Evolutionary conservation across 139 green algal genomes (phyloP).

Genomic region (Micromonas commoda): DNA sequence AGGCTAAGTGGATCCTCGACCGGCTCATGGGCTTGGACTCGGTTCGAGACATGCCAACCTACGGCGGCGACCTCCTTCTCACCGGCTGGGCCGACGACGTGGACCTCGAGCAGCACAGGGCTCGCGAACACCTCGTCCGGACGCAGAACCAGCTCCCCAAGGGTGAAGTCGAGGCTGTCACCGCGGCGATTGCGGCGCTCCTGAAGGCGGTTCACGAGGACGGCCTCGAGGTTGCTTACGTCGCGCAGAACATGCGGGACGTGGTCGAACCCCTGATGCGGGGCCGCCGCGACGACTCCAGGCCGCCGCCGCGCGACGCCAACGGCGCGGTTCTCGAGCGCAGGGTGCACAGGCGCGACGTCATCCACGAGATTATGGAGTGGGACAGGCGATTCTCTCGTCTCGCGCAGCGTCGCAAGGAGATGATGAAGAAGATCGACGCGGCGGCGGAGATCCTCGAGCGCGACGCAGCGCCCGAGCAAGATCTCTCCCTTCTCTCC

Average conservation of each 20-base stretch:
- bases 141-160: not conserved
- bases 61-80: not conserved
- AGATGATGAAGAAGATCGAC: not conserved
- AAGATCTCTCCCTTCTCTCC: not conserved
- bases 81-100: not conserved
- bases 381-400: slow-evolving; percentile 3
- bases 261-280: not conserved
- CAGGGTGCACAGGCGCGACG: not conserved
- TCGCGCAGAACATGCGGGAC: not conserved
- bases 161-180: not conserved
- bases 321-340: not conserved
- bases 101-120: not conserved
- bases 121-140: not conserved
- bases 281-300: not conserved
- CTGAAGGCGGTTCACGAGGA: not conserved
- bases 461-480: not conserved
- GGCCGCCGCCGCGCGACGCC: not conserved
- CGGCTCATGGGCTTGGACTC: slow-evolving; percentile 13
- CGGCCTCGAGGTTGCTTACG: not conserved
- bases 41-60: not conserved
- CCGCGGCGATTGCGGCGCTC: not conserved
- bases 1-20: slow-evolving; percentile 19
- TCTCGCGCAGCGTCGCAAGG: not conserved
- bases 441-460: not conserved
- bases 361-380: slow-evolving; percentile 9